Base-by-base conservation (phyloP, 164 flowering plant genomes). In the Aristolochia contorta region DNA sequence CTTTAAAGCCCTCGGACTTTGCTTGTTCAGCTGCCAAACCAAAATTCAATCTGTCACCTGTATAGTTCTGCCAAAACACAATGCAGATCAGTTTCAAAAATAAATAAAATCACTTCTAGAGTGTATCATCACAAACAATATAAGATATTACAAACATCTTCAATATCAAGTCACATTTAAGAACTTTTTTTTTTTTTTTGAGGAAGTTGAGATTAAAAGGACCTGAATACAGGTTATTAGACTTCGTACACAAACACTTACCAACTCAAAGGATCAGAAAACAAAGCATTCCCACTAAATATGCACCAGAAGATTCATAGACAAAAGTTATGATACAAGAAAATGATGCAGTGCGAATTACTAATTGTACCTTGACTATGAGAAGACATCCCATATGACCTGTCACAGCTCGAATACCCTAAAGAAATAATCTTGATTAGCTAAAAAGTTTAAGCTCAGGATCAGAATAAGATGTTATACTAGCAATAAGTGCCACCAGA, bases 361-460 rank as follows among this genome's bases (percentile, higher is more conserved):
- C 10, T 37, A 37, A 37, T 8, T 45, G 52, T 82, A 93, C 97
- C 96, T 67, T 93, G 54, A 93, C 94, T 67, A 93, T 84, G 58
- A 93, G 75, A 74, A 93, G 95, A 74, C 96, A 90, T 54, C 99
- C 99, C 80, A 71, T 81, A 2, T 87, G 78, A 70, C 99, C 96
- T 16, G 99, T 88, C 53, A 93, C 99, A 75, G 96, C 95, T 75
- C 96, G 87, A n/a, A 93, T 93, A 16, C 92, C 97, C 98, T 93
- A 60, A 63, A 59, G 20, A 21, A 76, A 54, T 70, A 66, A 65
- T 67, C 30, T 27, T 33, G 21, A 53, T 63, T 32, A 69, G 62
- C 47, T 13, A 23, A 56, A 18, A 30, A 52, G 41, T 59, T 46
- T 49, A 14, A 60, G 47, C 2, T 23, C 45, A 20, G 52, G 56